Evolutionary conservation across 2,329 filamentous ascomycete species (phyloP).

Genomic region (Stagonosporopsis rhizophila): DNA sequence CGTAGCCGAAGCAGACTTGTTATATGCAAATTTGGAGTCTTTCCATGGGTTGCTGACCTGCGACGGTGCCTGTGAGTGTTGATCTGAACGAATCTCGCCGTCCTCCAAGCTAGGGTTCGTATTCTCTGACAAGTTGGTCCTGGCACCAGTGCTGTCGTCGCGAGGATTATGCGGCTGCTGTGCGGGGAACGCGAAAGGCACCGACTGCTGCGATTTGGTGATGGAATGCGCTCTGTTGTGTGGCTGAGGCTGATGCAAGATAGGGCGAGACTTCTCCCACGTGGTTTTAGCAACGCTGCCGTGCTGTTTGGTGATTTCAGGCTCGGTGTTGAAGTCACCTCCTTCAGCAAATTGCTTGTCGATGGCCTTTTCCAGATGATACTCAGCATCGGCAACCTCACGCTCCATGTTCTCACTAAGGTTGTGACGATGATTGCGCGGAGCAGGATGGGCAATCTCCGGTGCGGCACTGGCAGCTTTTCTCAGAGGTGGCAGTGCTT

Average conservation of each 20-base stretch:
- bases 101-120: slow-evolving; percentile 50
- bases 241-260: slow-evolving; percentile 75
- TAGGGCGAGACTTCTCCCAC: slow-evolving; percentile 47
- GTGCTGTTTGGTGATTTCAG: slow-evolving; percentile 38
- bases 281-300: slow-evolving; percentile 36
- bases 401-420: slow-evolving; percentile 79
- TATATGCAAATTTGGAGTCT: slow-evolving; percentile 45
- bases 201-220: slow-evolving; percentile 64
- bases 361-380: slow-evolving; percentile 81
- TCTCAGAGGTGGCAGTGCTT: slow-evolving; percentile 49
- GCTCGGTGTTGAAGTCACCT: slow-evolving; percentile 69
- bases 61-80: slow-evolving; percentile 48
- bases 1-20: slow-evolving; percentile 40
- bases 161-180: slow-evolving; percentile 39
- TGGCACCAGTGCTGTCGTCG: slow-evolving; percentile 50
- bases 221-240: slow-evolving; percentile 76
- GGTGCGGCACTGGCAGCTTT: slow-evolving; percentile 50
- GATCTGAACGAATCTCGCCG: slow-evolving; percentile 36
- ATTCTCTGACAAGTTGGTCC: slow-evolving; percentile 49
- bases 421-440: slow-evolving; percentile 71
- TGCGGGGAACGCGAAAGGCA: slow-evolving; percentile 40
- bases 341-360: slow-evolving; percentile 80
- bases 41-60: slow-evolving; percentile 48
- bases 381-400: slow-evolving; percentile 85
- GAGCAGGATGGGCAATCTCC: slow-evolving; percentile 67